Base-by-base conservation (phyloP, 179 eudicot species). In the Camellia oleifera region DNA sequence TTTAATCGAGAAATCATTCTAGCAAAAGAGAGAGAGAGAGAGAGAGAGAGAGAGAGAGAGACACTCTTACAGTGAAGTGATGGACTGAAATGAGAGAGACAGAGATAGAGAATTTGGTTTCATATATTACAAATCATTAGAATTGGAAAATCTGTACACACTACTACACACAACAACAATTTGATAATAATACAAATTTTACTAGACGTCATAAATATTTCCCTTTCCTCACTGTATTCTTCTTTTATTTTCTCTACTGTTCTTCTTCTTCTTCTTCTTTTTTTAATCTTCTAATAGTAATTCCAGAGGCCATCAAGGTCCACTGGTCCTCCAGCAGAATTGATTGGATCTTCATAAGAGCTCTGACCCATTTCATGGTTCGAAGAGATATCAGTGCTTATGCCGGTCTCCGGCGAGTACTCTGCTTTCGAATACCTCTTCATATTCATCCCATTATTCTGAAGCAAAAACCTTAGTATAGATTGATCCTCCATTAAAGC, bases 221-320 rank as follows among this genome's bases (percentile, higher is more conserved):
- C 54, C 40, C 40, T 56, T 69, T 42, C 23, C 54, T n/a, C 62
- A 13, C 79, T 65, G 7, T 56, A 20, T 50, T 76, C 12, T 44
- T 42, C 61, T 70, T 20, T 67, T 5, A 1, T 15, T 50, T 23
- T 13, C 32, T 3, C 32, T 3, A 58, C 23, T 56, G 18, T 8
- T 18, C 10, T 69, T 69, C 4, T 13, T 5, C 11, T 48, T 44
- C 7, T 14, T 20, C 23, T 20, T 20, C 23, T 20, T 20, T 32
- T 32, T 44, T 68, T 23, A 13, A 4, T 10, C 48, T 53, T 46
- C 65, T 77, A 86, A 76, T 83, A 88, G 78, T 83, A 88, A 81
- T 84, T 70, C 92, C 92, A 87, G 50, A 88, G 65, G 64, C 87
- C 81, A 82, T 83, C 89, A 50, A 88, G 82, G 68, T 88, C 89